These are phyloP conservation scores for Labyrinthula sp. DNA, from an alignment of 352 stramenopile genomes.

Conservation along the genomic window DNA sequence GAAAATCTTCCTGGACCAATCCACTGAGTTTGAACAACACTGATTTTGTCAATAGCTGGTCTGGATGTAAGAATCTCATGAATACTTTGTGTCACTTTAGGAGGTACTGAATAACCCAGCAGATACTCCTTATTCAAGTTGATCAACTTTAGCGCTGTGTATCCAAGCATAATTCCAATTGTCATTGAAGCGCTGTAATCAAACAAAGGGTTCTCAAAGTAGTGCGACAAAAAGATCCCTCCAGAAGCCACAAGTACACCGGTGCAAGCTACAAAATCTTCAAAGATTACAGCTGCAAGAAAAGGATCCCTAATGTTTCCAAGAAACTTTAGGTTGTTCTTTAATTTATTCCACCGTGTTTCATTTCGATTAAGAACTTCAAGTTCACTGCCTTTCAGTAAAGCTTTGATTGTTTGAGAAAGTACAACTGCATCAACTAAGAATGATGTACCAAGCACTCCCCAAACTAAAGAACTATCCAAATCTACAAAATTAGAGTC, in stretches of 20 bases:
- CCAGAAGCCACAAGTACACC: conserved; percentile 79
- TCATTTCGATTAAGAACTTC: conserved; percentile 6
- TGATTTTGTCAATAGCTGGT: conserved; percentile 73
- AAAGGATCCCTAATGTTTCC: conserved; percentile 64
- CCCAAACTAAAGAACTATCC: conserved; percentile 55
- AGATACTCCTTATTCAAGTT: conserved; percentile 85
- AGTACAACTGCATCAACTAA: conserved; percentile 84
- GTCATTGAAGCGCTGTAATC: conserved; percentile 80
- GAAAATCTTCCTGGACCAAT: conserved; percentile 87
- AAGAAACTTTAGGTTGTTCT: conserved; percentile 10
- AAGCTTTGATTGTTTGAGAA: conserved; percentile 58
- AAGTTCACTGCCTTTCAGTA: conserved; percentile 48
- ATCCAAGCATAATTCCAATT: conserved; percentile 71
- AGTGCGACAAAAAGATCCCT: conserved; percentile 68
- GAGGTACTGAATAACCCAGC: conserved; percentile 79
- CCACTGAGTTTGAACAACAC: conserved; percentile 87
- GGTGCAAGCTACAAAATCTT: conserved; percentile 82
- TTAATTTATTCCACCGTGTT: not conserved
- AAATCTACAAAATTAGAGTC: conserved; percentile 42
- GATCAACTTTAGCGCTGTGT: conserved; percentile 70
- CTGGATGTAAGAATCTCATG: conserved; percentile 57
- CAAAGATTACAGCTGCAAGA: conserved; percentile 82
- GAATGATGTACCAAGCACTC: conserved; percentile 76
- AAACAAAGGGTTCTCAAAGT: conserved; percentile 71
- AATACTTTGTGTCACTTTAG: conserved; percentile 48